Conservation (phyloP, 768 basidiomycete genomes). For the Xerocomellus chrysenteron region DNA sequence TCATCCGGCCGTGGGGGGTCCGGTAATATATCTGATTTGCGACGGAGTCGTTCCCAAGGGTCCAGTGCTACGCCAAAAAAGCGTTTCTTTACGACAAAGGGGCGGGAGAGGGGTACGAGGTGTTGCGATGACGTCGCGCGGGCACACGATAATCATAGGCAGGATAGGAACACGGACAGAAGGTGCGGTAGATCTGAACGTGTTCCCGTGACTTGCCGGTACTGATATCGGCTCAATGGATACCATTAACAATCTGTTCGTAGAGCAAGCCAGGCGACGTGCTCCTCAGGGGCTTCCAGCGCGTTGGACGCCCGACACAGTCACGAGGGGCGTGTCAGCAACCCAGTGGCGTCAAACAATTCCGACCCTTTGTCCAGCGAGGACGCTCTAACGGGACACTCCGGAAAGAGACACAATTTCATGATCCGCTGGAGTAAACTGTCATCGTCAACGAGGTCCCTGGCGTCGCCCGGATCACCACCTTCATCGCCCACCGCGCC, state of each 20-base stretch:
- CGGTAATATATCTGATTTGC: slow-evolving; percentile 23
- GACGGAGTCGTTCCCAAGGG: slow-evolving; percentile 8
- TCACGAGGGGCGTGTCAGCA: not conserved
- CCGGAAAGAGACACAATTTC: not conserved
- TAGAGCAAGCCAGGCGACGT: slow-evolving; percentile 14
- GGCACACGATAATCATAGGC: not conserved
- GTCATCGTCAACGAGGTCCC: not conserved
- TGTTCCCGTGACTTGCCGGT: not conserved
- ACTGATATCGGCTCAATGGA: not conserved
- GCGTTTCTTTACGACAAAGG: slow-evolving; percentile 16
- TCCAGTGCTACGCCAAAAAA: not conserved
- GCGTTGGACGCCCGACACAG: not conserved
- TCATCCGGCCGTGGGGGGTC: slow-evolving; percentile 29
- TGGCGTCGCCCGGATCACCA: not conserved
- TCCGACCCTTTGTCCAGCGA: slow-evolving; percentile 2
- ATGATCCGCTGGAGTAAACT: not conserved
- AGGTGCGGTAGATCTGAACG: not conserved
- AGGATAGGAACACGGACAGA: not conserved
- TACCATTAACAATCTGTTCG: not conserved
- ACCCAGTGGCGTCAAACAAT: not conserved
- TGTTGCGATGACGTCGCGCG: not conserved
- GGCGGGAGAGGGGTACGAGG: not conserved
- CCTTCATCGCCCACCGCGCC: not conserved
- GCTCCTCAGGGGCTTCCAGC: slow-evolving; percentile 11
- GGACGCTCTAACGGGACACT: not conserved